phyloP scores from a whole-genome alignment of 331 rosid species.

The Malus hybrid region DNA sequence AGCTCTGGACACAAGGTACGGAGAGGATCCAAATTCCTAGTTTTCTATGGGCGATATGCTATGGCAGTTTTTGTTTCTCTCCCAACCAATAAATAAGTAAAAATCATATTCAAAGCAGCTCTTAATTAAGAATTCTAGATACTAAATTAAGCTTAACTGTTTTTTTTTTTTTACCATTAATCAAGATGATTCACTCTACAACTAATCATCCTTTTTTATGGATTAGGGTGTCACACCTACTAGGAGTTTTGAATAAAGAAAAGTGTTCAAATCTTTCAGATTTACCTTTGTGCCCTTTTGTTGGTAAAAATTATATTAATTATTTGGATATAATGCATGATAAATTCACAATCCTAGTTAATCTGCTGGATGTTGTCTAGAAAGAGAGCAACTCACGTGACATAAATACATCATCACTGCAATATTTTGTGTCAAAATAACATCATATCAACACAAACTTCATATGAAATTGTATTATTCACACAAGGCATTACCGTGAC shows the following conservation, averaged over 20 bases:
- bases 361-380: neutral
- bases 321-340: neutral
- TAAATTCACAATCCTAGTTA: neutral
- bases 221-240: neutral
- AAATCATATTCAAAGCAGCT: neutral
- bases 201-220: neutral
- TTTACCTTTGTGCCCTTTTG: neutral
- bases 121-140: neutral
- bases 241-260: neutral
- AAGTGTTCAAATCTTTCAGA: neutral
- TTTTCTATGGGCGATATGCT: neutral
- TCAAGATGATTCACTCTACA: neutral
- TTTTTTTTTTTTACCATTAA: neutral
- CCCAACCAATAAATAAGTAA: neutral
- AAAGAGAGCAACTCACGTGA: too few species aligned
- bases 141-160: neutral
- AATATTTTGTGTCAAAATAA: too few species aligned
- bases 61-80: constrained; percentile 9
- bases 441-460: too few species aligned
- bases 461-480: too few species aligned
- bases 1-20: too few species aligned
- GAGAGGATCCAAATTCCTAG: too few species aligned
- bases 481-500: rapidly evolving
- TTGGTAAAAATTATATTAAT: neutral
- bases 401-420: too few species aligned